Conservation (phyloP, 164 flowering plant genomes). For the Aristolochia contorta region DNA sequence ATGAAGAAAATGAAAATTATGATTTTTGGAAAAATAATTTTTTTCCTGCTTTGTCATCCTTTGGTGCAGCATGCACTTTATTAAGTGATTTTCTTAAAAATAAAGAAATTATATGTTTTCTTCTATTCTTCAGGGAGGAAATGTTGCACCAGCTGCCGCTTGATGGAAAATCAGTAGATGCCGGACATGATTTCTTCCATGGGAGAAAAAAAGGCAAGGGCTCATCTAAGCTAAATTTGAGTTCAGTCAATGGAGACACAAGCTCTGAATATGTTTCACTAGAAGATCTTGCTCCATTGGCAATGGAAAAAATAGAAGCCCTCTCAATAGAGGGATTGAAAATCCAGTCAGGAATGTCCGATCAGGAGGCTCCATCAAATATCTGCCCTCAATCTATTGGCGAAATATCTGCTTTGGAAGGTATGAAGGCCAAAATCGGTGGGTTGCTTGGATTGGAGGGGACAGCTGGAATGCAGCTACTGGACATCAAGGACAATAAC, state of each 20-base stretch:
- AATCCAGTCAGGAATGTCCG: conserved; percentile 83
- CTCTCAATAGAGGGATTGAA: conserved; percentile 90
- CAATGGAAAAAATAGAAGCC: conserved; percentile 91
- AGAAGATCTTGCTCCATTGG: conserved; percentile 90
- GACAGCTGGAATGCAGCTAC: conserved; percentile 62
- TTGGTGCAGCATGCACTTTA: neutral
- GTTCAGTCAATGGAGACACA: conserved; percentile 16
- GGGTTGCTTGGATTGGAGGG: conserved; percentile 75
- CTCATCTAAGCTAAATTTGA: conserved; percentile 24
- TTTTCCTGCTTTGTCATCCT: neutral
- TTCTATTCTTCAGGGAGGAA: conserved; percentile 25
- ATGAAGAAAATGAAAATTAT: too few relatives aligned
- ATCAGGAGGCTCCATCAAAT: conserved; percentile 71
- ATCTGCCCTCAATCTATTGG: conserved; percentile 52
- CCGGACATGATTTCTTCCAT: conserved; percentile 18
- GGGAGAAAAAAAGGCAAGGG: conserved; percentile 20
- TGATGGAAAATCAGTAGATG: conserved; percentile 18
- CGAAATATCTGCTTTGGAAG: conserved; percentile 55
- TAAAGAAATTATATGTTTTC: too few relatives aligned
- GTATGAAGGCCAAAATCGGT: conserved; percentile 33
- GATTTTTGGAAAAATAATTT: neutral
- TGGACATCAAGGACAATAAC: conserved; percentile 55
- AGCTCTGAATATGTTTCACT: conserved; percentile 64
- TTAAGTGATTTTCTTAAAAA: neutral
- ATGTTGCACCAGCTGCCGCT: conserved; percentile 20